phyloP scores from a whole-genome alignment of 257 asterid species.

The Echites panduratus region DNA sequence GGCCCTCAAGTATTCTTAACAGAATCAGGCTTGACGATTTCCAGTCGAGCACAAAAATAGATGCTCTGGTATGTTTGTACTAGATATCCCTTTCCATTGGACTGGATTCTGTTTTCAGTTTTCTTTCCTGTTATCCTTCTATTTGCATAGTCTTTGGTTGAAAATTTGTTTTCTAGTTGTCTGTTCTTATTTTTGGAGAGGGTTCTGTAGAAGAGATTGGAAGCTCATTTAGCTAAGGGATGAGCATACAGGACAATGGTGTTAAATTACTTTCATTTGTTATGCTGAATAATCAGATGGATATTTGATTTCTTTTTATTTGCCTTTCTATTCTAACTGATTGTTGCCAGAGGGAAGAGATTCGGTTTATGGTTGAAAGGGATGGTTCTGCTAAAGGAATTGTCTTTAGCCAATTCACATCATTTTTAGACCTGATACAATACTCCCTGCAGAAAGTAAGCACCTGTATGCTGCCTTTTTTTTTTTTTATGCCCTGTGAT shows the following conservation, averaged over 20 bases:
- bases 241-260: background rate
- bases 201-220: background rate
- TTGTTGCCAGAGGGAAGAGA: slow-evolving; percentile 82
- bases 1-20: slow-evolving; percentile 75
- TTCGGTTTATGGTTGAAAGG: slow-evolving; percentile 85
- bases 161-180: background rate
- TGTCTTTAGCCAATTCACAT: slow-evolving; percentile 93
- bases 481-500: too few species aligned
- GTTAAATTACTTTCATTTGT: background rate
- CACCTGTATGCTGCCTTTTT: background rate
- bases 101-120: background rate
- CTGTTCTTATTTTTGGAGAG: too few species aligned
- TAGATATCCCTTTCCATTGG: background rate
- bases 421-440: slow-evolving; percentile 90
- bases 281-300: background rate
- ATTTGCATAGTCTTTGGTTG: background rate
- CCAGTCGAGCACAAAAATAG: slow-evolving; percentile 92
- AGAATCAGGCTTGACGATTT: slow-evolving; percentile 65
- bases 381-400: slow-evolving; percentile 97
- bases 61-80: slow-evolving; percentile 67
- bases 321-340: slow-evolving; percentile 14
- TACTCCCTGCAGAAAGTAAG: slow-evolving; percentile 75
- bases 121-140: background rate
- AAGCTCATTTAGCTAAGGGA: background rate
- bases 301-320: background rate